phyloP scores from a whole-genome alignment of 2,329 filamentous ascomycete genomes.

The Sporothrix dimorphospora region DNA sequence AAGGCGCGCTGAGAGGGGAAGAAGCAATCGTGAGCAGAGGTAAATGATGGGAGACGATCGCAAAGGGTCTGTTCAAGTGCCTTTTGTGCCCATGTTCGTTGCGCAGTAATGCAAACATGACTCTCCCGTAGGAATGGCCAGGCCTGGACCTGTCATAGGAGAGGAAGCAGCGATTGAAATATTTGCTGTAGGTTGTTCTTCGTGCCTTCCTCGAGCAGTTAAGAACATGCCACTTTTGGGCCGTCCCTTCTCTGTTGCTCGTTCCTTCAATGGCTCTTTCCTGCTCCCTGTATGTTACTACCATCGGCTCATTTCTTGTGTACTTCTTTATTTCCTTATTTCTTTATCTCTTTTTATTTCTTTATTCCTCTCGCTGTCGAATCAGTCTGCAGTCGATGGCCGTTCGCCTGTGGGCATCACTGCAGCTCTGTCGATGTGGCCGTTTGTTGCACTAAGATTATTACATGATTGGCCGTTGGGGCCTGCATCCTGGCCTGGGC shows the following conservation, averaged over 20 bases:
- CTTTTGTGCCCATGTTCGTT: too few relatives aligned
- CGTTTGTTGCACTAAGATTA: neutral
- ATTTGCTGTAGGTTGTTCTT: neutral
- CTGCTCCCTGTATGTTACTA: neutral
- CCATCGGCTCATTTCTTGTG: neutral
- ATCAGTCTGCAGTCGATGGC: neutral
- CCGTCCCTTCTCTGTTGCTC: neutral
- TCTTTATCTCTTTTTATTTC: neutral
- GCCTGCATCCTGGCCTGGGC: neutral
- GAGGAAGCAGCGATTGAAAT: neutral
- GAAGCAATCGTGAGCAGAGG: neutral
- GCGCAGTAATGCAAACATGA: neutral
- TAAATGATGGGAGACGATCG: neutral
- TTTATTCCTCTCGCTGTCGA: neutral
- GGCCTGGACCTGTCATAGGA: neutral
- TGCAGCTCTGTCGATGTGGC: neutral
- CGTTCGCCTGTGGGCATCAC: neutral
- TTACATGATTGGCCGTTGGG: neutral
- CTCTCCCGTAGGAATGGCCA: neutral
- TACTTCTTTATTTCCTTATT: neutral
- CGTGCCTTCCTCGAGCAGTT: neutral
- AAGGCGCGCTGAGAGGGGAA: neutral
- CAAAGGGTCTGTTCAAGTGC: too few relatives aligned
- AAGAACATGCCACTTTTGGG: neutral
- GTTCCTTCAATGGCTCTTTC: neutral